phyloP scores from a whole-genome alignment of 805 yeast species.

The Cephaloascus albidus region DNA sequence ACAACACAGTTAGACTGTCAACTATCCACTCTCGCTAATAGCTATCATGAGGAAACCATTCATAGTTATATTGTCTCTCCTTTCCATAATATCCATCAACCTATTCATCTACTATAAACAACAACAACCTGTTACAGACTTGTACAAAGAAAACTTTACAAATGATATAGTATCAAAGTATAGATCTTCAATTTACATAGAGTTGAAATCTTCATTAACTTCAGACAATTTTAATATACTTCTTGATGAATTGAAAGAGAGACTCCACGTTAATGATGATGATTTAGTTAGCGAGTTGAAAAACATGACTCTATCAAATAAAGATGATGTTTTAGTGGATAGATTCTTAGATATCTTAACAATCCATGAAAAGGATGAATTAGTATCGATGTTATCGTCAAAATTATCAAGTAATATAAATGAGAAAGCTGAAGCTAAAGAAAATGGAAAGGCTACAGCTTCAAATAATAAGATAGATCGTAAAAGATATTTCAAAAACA shows the following conservation, averaged over 20 bases:
- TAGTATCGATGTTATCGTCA: not conserved
- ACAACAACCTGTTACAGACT: too few species aligned
- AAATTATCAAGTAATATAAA: not conserved
- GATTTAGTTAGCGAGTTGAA: not conserved
- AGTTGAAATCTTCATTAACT: not conserved
- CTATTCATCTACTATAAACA: too few species aligned
- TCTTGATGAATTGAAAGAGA: not conserved
- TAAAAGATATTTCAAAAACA: not conserved
- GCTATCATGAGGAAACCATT: too few species aligned
- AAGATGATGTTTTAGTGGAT: not conserved
- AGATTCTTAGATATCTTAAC: not conserved
- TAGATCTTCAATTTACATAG: not conserved
- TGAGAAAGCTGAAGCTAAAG: not conserved
- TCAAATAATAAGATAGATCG: not conserved
- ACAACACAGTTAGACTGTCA: too few species aligned
- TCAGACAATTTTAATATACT: not conserved
- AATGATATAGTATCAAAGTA: not conserved
- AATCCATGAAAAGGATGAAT: not conserved
- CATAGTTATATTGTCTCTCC: too few species aligned
- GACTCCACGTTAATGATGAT: not conserved
- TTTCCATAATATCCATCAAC: too few species aligned
- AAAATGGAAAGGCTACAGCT: not conserved
- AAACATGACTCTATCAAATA: not conserved
- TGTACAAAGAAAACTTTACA: not conserved
- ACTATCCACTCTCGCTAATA: too few species aligned